A percentile compares a stretch with the other conserved stretches of the same genome.
Evolutionary conservation across 108 stramenopile species (phyloP).

Genomic region (Schizochytrium sp.): DNA sequence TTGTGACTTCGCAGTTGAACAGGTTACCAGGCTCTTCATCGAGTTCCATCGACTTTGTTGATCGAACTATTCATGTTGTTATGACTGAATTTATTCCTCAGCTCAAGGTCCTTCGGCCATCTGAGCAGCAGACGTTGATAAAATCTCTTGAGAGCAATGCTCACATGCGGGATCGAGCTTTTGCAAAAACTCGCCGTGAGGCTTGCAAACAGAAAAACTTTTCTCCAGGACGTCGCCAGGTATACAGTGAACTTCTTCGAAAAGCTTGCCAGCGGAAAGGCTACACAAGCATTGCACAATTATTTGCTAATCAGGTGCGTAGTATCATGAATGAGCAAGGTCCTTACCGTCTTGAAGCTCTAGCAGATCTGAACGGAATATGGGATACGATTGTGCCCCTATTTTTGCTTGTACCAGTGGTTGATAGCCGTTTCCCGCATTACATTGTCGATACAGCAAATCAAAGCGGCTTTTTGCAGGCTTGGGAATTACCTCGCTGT

Average conservation of each 20-base stretch:
- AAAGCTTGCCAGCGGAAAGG: not conserved
- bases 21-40: not conserved
- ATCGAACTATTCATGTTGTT: not conserved
- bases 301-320: not conserved
- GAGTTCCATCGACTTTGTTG: not conserved
- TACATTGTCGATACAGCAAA: not conserved
- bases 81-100: not conserved
- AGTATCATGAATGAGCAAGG: constrained; percentile 21
- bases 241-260: not conserved
- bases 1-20: not conserved
- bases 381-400: not conserved
- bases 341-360: not conserved
- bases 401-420: not conserved
- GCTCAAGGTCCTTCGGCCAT: not conserved
- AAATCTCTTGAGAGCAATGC: not conserved
- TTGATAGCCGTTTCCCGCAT: not conserved
- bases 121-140: not conserved
- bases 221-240: not conserved
- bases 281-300: not conserved
- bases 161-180: not conserved
- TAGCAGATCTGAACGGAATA: not conserved
- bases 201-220: not conserved
- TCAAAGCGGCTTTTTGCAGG: not conserved
- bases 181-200: not conserved
- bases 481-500: not conserved